Conservation (phyloP, 768 basidiomycete genomes). For the Harrya chromipes region DNA sequence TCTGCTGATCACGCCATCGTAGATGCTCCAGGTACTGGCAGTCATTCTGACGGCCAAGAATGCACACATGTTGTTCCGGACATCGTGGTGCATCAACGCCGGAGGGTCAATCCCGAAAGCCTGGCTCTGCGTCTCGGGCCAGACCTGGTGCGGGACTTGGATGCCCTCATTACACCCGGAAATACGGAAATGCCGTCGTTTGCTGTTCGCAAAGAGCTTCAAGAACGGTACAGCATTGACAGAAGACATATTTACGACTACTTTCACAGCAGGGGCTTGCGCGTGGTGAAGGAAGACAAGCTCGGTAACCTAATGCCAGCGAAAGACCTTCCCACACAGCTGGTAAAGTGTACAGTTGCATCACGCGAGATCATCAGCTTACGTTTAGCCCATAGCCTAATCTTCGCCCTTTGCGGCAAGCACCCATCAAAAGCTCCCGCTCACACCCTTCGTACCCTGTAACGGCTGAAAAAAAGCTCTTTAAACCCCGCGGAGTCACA, state of each 20-base stretch:
- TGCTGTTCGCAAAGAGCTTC: slow-evolving; percentile 63
- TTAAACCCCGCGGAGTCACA: slow-evolving; percentile 27
- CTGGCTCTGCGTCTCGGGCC: slow-evolving; percentile 65
- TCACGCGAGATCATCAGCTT: slow-evolving; percentile 12
- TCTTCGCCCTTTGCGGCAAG: slow-evolving; percentile 31
- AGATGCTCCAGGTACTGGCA: slow-evolving; percentile 13
- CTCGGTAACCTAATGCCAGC: slow-evolving; percentile 44
- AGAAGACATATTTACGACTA: slow-evolving; percentile 77
- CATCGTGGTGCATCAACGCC: slow-evolving; percentile 30
- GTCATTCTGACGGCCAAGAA: slow-evolving; percentile 4
- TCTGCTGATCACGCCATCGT: not conserved
- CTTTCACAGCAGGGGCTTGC: slow-evolving; percentile 62
- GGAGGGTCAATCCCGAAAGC: slow-evolving; percentile 64
- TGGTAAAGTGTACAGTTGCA: slow-evolving; percentile 19
- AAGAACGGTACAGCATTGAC: slow-evolving; percentile 67
- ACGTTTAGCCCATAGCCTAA: slow-evolving; percentile 23
- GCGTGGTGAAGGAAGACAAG: slow-evolving; percentile 64
- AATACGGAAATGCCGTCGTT: slow-evolving; percentile 75
- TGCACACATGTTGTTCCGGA: not conserved
- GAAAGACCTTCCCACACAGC: slow-evolving; percentile 17
- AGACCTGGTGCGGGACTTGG: slow-evolving; percentile 66
- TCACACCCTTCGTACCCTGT: slow-evolving; percentile 19
- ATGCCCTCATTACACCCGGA: slow-evolving; percentile 65
- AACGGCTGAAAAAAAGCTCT: slow-evolving; percentile 12
- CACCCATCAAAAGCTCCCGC: slow-evolving; percentile 15